Base-by-base conservation (phyloP, 495 filamentous ascomycete species). In the Aspergillus nanangensis region DNA sequence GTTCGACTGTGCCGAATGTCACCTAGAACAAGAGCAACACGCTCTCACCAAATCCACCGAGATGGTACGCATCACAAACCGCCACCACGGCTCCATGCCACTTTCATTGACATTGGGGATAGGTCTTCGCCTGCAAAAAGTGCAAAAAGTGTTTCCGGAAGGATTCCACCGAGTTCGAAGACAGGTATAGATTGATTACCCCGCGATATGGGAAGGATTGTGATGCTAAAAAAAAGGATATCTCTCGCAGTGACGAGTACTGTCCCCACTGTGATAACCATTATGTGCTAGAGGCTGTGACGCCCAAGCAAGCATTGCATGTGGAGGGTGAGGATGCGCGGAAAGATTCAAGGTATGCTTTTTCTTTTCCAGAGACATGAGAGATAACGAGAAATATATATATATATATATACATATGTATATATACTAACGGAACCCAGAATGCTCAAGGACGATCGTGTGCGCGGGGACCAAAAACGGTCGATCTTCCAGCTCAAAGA, bases 201-300 rank as follows among this genome's bases (percentile, higher is more conserved):
- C n/a, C n/a, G n/a, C n/a, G n/a, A n/a, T n/a, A n/a, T n/a, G n/a
- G n/a, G n/a, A n/a, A n/a, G n/a, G n/a, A n/a, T n/a, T n/a, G n/a
- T n/a, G n/a, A n/a, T n/a, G n/a, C n/a, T n/a, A n/a, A n/a, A n/a
- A n/a, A n/a, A n/a, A n/a, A n/a, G n/a, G n/a, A n/a, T n/a, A n/a
- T n/a, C n/a, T 24, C n/a, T 36, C 14, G 34, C 49, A 88, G 88
- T 63, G 94, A 98, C 74, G 94, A 98, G 67, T 97, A 95, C 72
- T 97, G 93, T 71, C 94, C 93, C n/a, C 87, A 96, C 70, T 98
- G 93, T 74, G 93, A 98, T 65, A 98, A 98, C 66, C 93, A 97
- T 67, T 98, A 90, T 60, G 85, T 97, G 18, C 68, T 97, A 47
- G 91, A 96, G 14, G 93, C 93, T 19, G 60, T 84, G 45, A 87